Evolutionary conservation across 352 stramenopile species (phyloP).

Genomic region (Globisporangium nunn): DNA sequence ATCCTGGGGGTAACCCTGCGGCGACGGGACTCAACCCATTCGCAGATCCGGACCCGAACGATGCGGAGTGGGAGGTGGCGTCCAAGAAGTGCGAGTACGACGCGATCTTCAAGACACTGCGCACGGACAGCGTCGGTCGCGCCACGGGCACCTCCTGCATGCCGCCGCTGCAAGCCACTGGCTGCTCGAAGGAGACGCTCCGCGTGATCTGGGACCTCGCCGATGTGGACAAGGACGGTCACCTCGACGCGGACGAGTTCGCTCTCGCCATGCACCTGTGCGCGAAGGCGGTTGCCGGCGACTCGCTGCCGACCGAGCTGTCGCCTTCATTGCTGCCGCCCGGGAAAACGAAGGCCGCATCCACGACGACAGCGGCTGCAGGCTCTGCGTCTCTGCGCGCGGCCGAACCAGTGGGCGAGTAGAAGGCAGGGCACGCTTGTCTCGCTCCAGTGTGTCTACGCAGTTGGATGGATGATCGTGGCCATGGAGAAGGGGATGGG

Average conservation of each 20-base stretch:
- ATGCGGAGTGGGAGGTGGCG: conserved; percentile 58
- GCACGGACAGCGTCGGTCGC: conserved; percentile 41
- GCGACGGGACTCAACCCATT: conserved; percentile 25
- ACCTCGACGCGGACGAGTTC: conserved; percentile 87
- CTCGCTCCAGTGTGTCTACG: too few relatives aligned
- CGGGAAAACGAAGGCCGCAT: conserved; percentile 22
- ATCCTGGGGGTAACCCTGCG: conserved; percentile 1
- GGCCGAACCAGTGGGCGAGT: conserved; percentile 2
- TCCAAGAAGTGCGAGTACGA: conserved; percentile 76
- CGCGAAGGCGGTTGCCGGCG: conserved; percentile 58
- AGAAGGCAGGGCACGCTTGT: neutral
- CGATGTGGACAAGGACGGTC: conserved; percentile 86
- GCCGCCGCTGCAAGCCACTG: conserved; percentile 60
- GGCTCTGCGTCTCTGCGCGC: conserved; percentile 2
- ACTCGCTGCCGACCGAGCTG: conserved; percentile 59
- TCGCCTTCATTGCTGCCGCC: conserved; percentile 48
- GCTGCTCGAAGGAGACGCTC: conserved; percentile 59
- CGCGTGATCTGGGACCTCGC: conserved; percentile 88
- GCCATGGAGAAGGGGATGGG: too few relatives aligned
- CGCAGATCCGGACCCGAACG: conserved; percentile 9
- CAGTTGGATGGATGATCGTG: neutral
- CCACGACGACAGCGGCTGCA: neutral
- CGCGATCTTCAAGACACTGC: conserved; percentile 71
- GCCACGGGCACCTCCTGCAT: conserved; percentile 71
- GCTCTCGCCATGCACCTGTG: conserved; percentile 88